Evolutionary conservation across 1,139 yeast genomes (phyloP).

Genomic region (Nakaseomyces kungkrabaensis): DNA sequence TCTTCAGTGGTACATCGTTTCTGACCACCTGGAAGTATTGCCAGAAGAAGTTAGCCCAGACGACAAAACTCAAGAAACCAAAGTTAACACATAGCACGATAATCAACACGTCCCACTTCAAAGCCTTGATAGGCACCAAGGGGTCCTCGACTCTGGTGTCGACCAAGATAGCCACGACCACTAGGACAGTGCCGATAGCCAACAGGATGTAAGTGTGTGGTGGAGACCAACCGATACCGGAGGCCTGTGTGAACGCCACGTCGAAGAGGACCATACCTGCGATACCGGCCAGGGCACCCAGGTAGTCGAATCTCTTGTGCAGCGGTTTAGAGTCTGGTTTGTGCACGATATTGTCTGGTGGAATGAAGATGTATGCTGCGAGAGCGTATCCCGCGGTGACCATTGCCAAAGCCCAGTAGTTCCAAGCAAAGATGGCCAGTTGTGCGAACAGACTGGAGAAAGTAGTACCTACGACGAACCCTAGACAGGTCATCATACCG

Average conservation of each 20-base stretch:
- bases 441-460: slow-evolving; percentile 39
- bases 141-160: slow-evolving; percentile 37
- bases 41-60: slow-evolving; percentile 43
- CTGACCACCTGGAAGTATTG: slow-evolving; percentile 33
- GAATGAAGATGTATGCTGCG: slow-evolving; percentile 29
- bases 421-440: slow-evolving; percentile 41
- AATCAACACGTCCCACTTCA: slow-evolving; percentile 36
- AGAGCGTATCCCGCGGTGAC: slow-evolving; percentile 27
- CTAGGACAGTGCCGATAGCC: slow-evolving; percentile 37
- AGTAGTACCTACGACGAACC: slow-evolving; percentile 38
- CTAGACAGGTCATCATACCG: slow-evolving; percentile 43
- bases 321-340: slow-evolving; percentile 6
- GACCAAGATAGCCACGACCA: slow-evolving; percentile 33
- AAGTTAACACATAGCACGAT: slow-evolving; percentile 41
- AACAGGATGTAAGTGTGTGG: slow-evolving; percentile 43
- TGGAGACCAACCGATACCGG: slow-evolving; percentile 46
- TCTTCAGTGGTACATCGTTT: slow-evolving; percentile 29
- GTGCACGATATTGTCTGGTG: slow-evolving; percentile 19
- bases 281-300: slow-evolving; percentile 41
- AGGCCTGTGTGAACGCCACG: slow-evolving; percentile 55
- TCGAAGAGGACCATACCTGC: slow-evolving; percentile 42
- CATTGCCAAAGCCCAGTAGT: slow-evolving; percentile 36
- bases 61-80: slow-evolving; percentile 54
- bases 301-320: slow-evolving; percentile 34
- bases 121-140: slow-evolving; percentile 36